Percentiles rank a stretch among this genome's conserved stretches.
Evolutionary conservation across 139 green algal species (phyloP).

Genomic region (Choricystis sp.): DNA sequence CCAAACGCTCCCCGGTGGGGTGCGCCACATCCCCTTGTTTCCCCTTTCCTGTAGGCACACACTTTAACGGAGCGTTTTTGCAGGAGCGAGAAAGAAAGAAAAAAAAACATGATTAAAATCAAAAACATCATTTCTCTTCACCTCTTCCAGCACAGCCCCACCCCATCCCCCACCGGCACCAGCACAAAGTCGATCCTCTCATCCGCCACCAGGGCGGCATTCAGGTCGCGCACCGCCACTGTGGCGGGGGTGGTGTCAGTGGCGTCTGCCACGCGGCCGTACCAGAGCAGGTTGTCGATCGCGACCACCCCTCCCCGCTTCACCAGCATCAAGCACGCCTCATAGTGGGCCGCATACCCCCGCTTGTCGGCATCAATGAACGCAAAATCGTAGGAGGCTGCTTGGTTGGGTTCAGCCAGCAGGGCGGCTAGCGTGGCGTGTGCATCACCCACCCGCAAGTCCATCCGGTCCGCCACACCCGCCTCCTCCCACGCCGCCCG

Average conservation of each 20-base stretch:
- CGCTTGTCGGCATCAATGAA: constrained; percentile 92
- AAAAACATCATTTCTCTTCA: background rate
- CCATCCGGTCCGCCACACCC: constrained; percentile 41
- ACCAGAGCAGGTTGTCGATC: constrained; percentile 85
- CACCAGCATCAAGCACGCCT: constrained; percentile 64
- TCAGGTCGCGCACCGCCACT: constrained; percentile 52
- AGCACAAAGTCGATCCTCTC: constrained; percentile 45
- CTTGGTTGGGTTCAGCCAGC: constrained; percentile 5
- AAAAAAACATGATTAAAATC: too few species aligned
- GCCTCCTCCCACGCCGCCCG: constrained; percentile 40
- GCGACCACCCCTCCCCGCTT: constrained; percentile 68
- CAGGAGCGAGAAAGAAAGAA: too few species aligned
- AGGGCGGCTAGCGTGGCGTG: constrained; percentile 16
- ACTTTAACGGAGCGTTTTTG: too few species aligned
- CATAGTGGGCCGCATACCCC: constrained; percentile 67
- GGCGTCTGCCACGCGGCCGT: constrained; percentile 45
- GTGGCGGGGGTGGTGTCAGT: constrained; percentile 39
- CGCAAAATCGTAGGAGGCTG: constrained; percentile 55
- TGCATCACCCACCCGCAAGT: constrained; percentile 13
- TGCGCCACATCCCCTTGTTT: too few species aligned
- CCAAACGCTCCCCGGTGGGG: too few species aligned
- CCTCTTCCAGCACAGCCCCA: constrained; percentile 57
- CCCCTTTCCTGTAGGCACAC: too few species aligned
- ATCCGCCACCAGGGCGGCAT: constrained; percentile 47
- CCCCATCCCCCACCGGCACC: constrained; percentile 70